Evolutionary conservation across 345 rosid species (phyloP).

Genomic region (Moricandia moricandioides): DNA sequence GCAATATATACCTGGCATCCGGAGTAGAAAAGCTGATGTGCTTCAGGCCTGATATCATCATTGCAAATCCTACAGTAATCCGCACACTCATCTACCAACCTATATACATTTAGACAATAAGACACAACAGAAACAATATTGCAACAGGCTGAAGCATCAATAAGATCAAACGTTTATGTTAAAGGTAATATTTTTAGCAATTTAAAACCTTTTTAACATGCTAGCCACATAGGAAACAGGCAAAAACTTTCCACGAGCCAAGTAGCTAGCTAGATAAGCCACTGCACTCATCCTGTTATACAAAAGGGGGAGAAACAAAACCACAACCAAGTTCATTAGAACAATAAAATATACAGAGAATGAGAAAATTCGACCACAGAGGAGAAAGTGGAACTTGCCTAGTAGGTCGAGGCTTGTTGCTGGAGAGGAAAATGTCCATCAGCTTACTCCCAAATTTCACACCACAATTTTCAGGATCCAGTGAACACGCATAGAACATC

Average conservation of each 20-base stretch:
- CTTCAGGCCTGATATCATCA: conserved; percentile 56
- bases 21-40: conserved; percentile 63
- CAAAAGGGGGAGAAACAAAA: neutral
- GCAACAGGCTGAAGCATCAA: conserved; percentile 7
- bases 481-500: conserved; percentile 78
- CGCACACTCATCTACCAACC: conserved; percentile 77
- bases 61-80: conserved; percentile 50
- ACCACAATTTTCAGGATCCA: conserved; percentile 85
- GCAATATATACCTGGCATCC: conserved; percentile 71
- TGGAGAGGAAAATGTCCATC: conserved; percentile 48
- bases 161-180: neutral
- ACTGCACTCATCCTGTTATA: conserved; percentile 82
- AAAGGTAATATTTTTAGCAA: neutral
- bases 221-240: conserved; percentile 46
- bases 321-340: conserved; percentile 13
- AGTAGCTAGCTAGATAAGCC: conserved; percentile 87
- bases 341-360: conserved; percentile 5
- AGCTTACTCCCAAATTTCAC: conserved; percentile 57
- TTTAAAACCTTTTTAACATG: conserved; percentile 55
- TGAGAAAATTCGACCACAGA: neutral
- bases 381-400: conserved; percentile 44
- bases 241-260: conserved; percentile 81
- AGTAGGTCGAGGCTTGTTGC: conserved; percentile 44
- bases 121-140: neutral
- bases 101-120: conserved; percentile 19